These are phyloP conservation scores for Debaryomyces tyrocola DNA, from an alignment of 805 yeast genomes.

Conservation along the genomic window DNA sequence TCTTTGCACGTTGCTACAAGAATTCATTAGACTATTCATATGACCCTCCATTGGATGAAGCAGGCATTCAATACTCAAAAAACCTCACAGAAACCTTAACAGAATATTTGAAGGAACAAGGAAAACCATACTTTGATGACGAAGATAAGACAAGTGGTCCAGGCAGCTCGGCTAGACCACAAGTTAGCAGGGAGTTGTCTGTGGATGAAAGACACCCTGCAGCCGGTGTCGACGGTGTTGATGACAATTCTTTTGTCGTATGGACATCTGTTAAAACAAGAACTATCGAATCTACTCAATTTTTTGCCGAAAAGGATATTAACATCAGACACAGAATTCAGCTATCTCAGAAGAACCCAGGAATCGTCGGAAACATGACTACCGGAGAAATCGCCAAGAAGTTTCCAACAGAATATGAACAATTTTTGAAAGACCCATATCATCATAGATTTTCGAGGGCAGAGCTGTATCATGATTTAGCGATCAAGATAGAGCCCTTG, in stretches of 20 bases:
- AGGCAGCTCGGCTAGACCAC: slow-evolving; percentile 1
- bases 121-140: slow-evolving; percentile 30
- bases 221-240: slow-evolving; percentile 56
- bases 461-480: slow-evolving; percentile 94
- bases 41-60: slow-evolving; percentile 81
- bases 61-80: slow-evolving; percentile 67
- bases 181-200: slow-evolving; percentile 16
- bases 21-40: slow-evolving; percentile 59
- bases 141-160: not conserved
- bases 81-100: slow-evolving; percentile 59
- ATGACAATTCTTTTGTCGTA: slow-evolving; percentile 68
- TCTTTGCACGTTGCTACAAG: slow-evolving; percentile 78
- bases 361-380: slow-evolving; percentile 72
- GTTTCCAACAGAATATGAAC: slow-evolving; percentile 70
- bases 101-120: slow-evolving; percentile 32
- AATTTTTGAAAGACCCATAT: slow-evolving; percentile 75
- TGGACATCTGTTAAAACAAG: slow-evolving; percentile 93
- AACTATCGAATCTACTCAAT: slow-evolving; percentile 75
- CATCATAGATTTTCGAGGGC: slow-evolving; percentile 91
- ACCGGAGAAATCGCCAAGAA: slow-evolving; percentile 56
- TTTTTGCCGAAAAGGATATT: slow-evolving; percentile 62
- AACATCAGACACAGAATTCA: slow-evolving; percentile 75
- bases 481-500: slow-evolving; percentile 90
- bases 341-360: slow-evolving; percentile 86
- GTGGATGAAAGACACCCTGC: slow-evolving; percentile 43